Evolutionary conservation across 257 asterid species (phyloP).

Genomic region (Solanum sitiens): DNA sequence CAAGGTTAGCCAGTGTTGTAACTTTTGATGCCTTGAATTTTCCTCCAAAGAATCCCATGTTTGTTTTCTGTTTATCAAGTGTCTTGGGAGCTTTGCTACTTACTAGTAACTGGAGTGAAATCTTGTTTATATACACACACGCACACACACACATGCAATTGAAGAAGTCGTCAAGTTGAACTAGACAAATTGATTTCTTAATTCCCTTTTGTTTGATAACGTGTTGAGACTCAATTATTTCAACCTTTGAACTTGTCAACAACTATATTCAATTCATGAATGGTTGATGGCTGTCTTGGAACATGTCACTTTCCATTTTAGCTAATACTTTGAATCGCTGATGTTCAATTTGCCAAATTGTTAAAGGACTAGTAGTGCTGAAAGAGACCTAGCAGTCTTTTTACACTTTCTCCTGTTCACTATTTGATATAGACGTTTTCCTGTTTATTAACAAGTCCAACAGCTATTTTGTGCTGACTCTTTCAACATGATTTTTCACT

Average conservation of each 20-base stretch:
- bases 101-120: not conserved
- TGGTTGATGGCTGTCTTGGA: not conserved
- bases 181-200: not conserved
- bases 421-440: not conserved
- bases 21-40: slow-evolving; percentile 12
- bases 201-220: not conserved
- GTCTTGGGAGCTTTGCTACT: not conserved
- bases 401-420: not conserved
- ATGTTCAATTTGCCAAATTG: not conserved
- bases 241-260: not conserved
- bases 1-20: slow-evolving; percentile 13
- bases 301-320: not conserved
- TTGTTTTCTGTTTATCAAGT: not conserved
- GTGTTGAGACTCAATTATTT: not conserved
- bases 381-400: not conserved
- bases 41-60: slow-evolving; percentile 11
- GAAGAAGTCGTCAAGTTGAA: not conserved
- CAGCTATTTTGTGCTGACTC: not conserved
- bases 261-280: not conserved
- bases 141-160: not conserved
- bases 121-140: not conserved
- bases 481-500: not conserved
- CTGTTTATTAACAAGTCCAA: not conserved
- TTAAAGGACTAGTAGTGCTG: not conserved
- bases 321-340: not conserved